A percentile compares a stretch with the other conserved stretches of the same genome.
Evolutionary conservation across 441 rosid genomes (phyloP).

Genomic region (Arabidopsis lyrata): DNA sequence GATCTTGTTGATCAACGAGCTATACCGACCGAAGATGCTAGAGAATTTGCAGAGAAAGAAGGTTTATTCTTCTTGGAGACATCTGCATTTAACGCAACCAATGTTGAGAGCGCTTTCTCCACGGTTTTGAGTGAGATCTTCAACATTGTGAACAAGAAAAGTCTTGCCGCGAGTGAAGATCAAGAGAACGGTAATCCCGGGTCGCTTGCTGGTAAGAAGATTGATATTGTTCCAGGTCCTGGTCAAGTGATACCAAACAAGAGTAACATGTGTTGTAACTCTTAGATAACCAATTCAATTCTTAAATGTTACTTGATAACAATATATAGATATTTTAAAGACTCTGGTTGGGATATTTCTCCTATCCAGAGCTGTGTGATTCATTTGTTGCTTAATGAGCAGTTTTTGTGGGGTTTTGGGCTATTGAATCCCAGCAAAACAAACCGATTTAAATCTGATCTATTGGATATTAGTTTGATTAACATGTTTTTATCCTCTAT

Average conservation of each 20-base stretch:
- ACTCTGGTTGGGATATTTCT: constrained; percentile 16
- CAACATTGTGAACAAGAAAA: constrained; percentile 80
- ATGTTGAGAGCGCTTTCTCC: constrained; percentile 62
- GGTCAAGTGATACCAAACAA: constrained; percentile 75
- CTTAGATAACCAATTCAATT: constrained; percentile 42
- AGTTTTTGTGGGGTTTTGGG: not conserved
- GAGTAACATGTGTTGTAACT: constrained; percentile 68
- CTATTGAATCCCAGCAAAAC: not conserved
- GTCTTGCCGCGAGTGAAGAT: constrained; percentile 60
- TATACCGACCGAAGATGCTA: constrained; percentile 66
- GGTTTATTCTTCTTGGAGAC: constrained; percentile 74
- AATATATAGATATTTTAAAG: constrained; percentile 13
- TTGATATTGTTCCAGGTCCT: constrained; percentile 73
- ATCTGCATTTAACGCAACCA: constrained; percentile 61
- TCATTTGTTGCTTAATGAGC: constrained; percentile 23
- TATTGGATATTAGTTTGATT: not conserved
- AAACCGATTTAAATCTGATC: not conserved
- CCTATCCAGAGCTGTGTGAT: not conserved
- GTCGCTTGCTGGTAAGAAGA: constrained; percentile 78
- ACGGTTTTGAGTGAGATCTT: constrained; percentile 86
- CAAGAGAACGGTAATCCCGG: constrained; percentile 65
- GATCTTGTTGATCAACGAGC: constrained; percentile 67
- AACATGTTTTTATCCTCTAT: not conserved
- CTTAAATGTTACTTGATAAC: not conserved
- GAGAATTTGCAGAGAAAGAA: constrained; percentile 72